Conservation (phyloP, 805 yeast species). For the Ogataea pini region DNA sequence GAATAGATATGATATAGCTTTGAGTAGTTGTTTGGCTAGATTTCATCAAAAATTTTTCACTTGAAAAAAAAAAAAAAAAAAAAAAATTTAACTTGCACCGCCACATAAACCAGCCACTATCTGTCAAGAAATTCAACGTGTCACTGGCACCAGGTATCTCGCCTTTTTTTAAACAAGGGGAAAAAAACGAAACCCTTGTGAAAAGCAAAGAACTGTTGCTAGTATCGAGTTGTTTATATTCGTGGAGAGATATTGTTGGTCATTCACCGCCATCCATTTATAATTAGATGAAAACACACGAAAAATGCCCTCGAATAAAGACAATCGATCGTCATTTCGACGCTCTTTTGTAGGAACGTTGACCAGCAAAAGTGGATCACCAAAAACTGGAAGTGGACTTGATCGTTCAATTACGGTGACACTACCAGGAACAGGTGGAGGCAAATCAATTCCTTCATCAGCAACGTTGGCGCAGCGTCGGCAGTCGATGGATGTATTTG, state of each 20-base stretch:
- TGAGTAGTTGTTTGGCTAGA: background rate
- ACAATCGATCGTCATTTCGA: slow-evolving; percentile 3
- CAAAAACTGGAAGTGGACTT: background rate
- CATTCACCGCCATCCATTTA: too few species aligned
- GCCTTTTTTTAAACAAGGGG: background rate
- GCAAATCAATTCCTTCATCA: background rate
- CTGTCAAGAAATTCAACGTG: background rate
- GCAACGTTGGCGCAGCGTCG: background rate
- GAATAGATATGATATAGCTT: background rate
- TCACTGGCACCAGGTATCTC: background rate
- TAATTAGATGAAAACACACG: background rate
- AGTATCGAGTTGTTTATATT: too few species aligned
- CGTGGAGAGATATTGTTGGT: too few species aligned
- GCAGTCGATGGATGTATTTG: slow-evolving; percentile 1
- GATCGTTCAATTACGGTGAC: slow-evolving; percentile 6
- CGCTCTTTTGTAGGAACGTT: slow-evolving; percentile 4
- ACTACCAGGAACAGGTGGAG: background rate
- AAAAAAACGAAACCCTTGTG: too few species aligned
- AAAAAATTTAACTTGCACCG: slow-evolving; percentile 7
- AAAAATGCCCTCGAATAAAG: slow-evolving; percentile 3
- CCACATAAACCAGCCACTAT: slow-evolving; percentile 7
- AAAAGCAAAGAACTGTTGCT: background rate
- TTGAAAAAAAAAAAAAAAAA: slow-evolving; percentile 6
- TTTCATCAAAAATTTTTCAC: slow-evolving; percentile 6
- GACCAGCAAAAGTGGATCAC: slow-evolving; percentile 2